phyloP scores from a whole-genome alignment of 495 filamentous ascomycete species.

The Aspergillus avenaceus region DNA sequence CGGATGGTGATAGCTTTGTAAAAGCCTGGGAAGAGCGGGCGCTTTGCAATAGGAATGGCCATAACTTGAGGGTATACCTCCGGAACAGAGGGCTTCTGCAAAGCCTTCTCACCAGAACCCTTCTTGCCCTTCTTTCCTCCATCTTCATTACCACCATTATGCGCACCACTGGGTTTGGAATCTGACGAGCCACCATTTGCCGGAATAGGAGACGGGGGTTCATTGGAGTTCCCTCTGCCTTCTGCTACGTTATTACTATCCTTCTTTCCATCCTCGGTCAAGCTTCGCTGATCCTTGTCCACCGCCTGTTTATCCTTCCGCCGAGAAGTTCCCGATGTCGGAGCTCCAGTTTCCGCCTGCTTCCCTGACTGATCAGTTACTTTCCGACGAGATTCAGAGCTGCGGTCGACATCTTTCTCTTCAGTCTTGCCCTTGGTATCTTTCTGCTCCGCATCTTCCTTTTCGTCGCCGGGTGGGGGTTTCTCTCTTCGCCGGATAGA shows the following conservation, averaged over 20 bases:
- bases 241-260: constrained; percentile 31
- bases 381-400: constrained; percentile 31
- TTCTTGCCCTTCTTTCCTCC: constrained; percentile 59
- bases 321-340: constrained; percentile 28
- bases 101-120: constrained; percentile 59
- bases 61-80: constrained; percentile 98
- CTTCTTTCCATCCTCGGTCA: constrained; percentile 42
- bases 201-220: constrained; percentile 47
- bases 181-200: constrained; percentile 34
- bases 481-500: constrained; percentile 41
- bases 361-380: constrained; percentile 31
- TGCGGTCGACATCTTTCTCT: constrained; percentile 30
- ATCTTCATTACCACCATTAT: constrained; percentile 47
- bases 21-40: constrained; percentile 94
- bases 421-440: constrained; percentile 27
- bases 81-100: constrained; percentile 83
- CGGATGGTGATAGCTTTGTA: constrained; percentile 98
- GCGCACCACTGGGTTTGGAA: constrained; percentile 47
- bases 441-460: constrained; percentile 31
- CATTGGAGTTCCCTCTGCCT: constrained; percentile 36
- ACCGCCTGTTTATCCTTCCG: constrained; percentile 35
- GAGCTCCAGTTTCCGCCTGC: constrained; percentile 25
- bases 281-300: constrained; percentile 36
- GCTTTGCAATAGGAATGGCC: constrained; percentile 95
- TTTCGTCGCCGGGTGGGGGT: constrained; percentile 34